phyloP scores from a whole-genome alignment of 306 rosid genomes.

The Begonia peltatifolia region DNA sequence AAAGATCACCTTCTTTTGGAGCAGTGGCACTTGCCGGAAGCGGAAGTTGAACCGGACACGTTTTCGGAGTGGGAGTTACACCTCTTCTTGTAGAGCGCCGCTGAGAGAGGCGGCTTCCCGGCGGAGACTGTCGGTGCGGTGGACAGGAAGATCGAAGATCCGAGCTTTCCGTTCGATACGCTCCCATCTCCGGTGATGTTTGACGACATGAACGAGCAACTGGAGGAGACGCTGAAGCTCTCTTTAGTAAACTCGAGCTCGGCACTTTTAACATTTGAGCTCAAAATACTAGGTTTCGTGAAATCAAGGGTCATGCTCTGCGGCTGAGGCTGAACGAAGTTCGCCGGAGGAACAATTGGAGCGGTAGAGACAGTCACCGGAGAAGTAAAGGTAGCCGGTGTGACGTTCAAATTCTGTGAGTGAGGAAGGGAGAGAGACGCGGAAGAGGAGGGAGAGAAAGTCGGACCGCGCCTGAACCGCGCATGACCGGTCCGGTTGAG shows the following conservation, averaged over 20 bases:
- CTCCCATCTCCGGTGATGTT: slow-evolving; percentile 84
- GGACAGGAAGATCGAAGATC: slow-evolving; percentile 38
- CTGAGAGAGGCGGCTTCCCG: slow-evolving; percentile 50
- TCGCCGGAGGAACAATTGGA: slow-evolving; percentile 15
- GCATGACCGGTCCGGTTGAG: slow-evolving; percentile 80
- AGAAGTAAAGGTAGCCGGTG: slow-evolving; percentile 18
- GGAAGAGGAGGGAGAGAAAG: slow-evolving; percentile 12
- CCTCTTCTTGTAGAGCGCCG: slow-evolving; percentile 38
- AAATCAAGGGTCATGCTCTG: slow-evolving; percentile 68
- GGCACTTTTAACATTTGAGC: slow-evolving; percentile 20
- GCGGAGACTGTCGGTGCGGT: slow-evolving; percentile 31
- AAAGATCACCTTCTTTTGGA: slow-evolving; percentile 53
- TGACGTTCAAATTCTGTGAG: slow-evolving; percentile 8
- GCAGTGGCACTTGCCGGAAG: slow-evolving; percentile 74
- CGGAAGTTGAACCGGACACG: slow-evolving; percentile 34
- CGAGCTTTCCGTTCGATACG: slow-evolving; percentile 74
- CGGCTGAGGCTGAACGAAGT: slow-evolving; percentile 29
- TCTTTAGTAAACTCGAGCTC: slow-evolving; percentile 56
- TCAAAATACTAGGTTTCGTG: slow-evolving; percentile 35
- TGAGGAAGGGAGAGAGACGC: slow-evolving; percentile 13
- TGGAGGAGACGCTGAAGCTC: slow-evolving; percentile 68
- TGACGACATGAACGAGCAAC: slow-evolving; percentile 77
- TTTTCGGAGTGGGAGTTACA: slow-evolving; percentile 61
- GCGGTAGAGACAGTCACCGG: slow-evolving; percentile 13
- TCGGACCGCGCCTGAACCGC: slow-evolving; percentile 83